phyloP scores from a whole-genome alignment of 495 filamentous ascomycete genomes.

The Xylaria venustula region DNA sequence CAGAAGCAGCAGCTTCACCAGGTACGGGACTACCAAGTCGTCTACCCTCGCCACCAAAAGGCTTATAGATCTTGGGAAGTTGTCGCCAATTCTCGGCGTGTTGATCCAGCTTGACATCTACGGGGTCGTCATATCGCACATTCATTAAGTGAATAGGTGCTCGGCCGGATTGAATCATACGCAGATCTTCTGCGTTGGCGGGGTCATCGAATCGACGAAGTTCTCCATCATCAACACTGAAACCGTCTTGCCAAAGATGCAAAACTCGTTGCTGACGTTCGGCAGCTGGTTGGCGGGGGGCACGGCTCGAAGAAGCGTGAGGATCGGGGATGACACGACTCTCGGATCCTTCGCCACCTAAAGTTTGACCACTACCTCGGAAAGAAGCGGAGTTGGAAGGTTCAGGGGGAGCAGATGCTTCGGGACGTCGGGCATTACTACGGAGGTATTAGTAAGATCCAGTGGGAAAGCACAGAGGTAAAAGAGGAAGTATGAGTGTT shows the following conservation, averaged over 20 bases:
- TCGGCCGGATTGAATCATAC: slow-evolving; percentile 81
- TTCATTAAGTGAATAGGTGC: slow-evolving; percentile 89
- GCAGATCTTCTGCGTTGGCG: slow-evolving; percentile 73
- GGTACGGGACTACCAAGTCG: slow-evolving; percentile 92
- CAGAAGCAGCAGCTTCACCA: slow-evolving; percentile 45
- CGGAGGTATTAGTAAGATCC: slow-evolving; percentile 5
- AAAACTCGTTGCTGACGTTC: slow-evolving; percentile 61
- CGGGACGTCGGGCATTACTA: slow-evolving; percentile 60
- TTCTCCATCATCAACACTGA: slow-evolving; percentile 93
- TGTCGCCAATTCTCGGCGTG: slow-evolving; percentile 79
- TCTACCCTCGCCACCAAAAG: slow-evolving; percentile 79
- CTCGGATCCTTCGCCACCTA: slow-evolving; percentile 86
- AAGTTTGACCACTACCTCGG: slow-evolving; percentile 76
- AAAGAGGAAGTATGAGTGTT: not conserved
- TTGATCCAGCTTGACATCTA: slow-evolving; percentile 86
- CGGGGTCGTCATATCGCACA: slow-evolving; percentile 77
- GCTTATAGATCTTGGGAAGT: slow-evolving; percentile 83
- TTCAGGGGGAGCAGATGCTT: slow-evolving; percentile 44
- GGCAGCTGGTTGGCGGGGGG: slow-evolving; percentile 28
- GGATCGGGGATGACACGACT: slow-evolving; percentile 71
- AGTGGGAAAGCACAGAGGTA: not conserved
- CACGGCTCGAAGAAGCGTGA: slow-evolving; percentile 33
- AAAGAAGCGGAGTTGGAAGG: slow-evolving; percentile 61
- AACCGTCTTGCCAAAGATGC: slow-evolving; percentile 92
- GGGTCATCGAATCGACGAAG: slow-evolving; percentile 88